Evolutionary conservation across 768 basidiomycete genomes (phyloP), one percentile per base, ranked within the genome.

Genomic region (Pleurotus sapidus): DNA sequence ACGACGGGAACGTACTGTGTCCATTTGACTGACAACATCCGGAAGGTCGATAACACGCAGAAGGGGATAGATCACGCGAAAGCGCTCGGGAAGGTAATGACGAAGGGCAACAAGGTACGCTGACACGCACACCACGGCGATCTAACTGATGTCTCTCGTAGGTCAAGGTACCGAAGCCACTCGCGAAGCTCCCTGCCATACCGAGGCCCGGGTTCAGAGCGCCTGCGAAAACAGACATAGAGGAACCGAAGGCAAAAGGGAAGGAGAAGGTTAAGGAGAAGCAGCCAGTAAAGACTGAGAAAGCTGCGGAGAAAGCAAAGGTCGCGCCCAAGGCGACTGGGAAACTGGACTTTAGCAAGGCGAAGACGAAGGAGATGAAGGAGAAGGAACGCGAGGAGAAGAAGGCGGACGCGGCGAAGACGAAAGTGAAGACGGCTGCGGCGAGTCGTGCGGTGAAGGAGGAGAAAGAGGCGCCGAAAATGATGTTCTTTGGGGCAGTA

Each of bases 261-360:
- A 57, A 61, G 20, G 55, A 53, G 42, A 48, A 59, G 46, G 23
- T 4, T 37, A 68, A 65, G 30, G 58, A 59, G 34, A 69, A 72
- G 46, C 63, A 63, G 15, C 58, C 58, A 23, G 61, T 65, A 43
- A 65, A 63, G 34, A 67, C 70, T 61, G 46, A 34, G 30, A 34
- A 34, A 34, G 8, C 57, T 6, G 66, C 69, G 48, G 65, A 67
- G 20, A 62, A 63, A 30, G 42, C 55, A 6, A 62, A 59, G 58
- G 27, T 49, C 58, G 65, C 64, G 74, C 61, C 70, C 30, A 76
- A 76, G 53, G 38, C 60, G 0, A 65, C 77, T 2, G 85, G 84
- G 4, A 84, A 81, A 63, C 74, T 87, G 5, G 82, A 87, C 61
- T 88, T 84, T 76, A 81, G 83, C 67, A 85, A 80, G 60, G 79